phyloP scores from a whole-genome alignment of 495 filamentous ascomycete species.

The Penicillium ucsense region DNA sequence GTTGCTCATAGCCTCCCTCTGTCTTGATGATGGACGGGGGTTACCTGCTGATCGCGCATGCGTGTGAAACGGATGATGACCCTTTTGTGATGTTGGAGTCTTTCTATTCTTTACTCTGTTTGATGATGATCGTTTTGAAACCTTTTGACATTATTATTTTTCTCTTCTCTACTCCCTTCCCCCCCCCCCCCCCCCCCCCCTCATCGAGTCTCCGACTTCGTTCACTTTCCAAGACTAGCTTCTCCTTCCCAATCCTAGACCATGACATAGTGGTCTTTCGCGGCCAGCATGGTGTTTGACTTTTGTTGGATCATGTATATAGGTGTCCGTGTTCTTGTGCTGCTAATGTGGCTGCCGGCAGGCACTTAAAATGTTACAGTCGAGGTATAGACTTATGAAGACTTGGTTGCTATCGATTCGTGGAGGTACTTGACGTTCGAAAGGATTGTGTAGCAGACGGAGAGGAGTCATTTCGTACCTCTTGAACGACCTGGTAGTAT shows the following conservation, averaged over 20 bases:
- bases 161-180: neutral
- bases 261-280: neutral
- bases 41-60: neutral
- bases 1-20: neutral
- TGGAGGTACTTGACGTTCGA: neutral
- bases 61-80: slow-evolving; percentile 15
- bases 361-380: neutral
- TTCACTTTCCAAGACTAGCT: neutral
- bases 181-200: neutral
- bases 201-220: neutral
- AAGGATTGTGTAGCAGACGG: too few relatives aligned
- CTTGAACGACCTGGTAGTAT: too few relatives aligned
- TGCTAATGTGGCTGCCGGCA: neutral
- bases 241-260: slow-evolving; percentile 9
- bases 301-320: slow-evolving; percentile 2
- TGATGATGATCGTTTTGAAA: neutral
- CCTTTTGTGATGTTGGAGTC: neutral
- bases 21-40: slow-evolving; percentile 14
- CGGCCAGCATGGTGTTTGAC: slow-evolving; percentile 2
- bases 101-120: neutral
- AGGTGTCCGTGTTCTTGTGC: neutral
- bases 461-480: too few relatives aligned
- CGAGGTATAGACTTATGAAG: neutral
- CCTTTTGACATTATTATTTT: neutral
- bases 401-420: neutral